These are phyloP conservation scores for Fusarium haematococcum DNA, from an alignment of 2,329 filamentous ascomycete species.

Conservation along the genomic window DNA sequence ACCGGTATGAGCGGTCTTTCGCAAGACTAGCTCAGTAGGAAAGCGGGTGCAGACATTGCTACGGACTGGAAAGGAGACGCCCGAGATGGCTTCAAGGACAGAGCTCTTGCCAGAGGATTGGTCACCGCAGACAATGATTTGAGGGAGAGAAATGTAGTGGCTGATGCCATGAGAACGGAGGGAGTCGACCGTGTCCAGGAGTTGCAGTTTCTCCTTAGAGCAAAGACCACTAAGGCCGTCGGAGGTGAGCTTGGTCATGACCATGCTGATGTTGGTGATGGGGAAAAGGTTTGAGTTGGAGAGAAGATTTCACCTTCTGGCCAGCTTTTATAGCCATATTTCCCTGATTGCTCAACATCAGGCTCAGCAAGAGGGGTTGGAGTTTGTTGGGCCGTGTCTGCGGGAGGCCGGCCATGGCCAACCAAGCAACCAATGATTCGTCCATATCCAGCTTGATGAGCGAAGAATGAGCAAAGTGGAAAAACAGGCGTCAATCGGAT, in stretches of 20 bases:
- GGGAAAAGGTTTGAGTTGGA: neutral
- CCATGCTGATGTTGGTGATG: neutral
- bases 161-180: conserved; percentile 52
- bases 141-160: conserved; percentile 54
- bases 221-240: conserved; percentile 16
- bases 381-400: neutral
- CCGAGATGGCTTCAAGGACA: conserved; percentile 72
- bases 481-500: neutral
- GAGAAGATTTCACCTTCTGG: neutral
- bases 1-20: conserved; percentile 45
- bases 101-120: conserved; percentile 74
- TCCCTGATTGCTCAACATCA: neutral
- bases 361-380: neutral
- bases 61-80: conserved; percentile 69
- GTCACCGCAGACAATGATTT: conserved; percentile 68
- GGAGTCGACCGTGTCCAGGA: conserved; percentile 52
- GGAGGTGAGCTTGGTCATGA: neutral
- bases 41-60: conserved; percentile 71
- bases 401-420: conserved; percentile 1
- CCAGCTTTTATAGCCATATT: neutral
- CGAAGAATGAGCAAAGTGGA: neutral
- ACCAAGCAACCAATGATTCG: neutral
- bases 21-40: conserved; percentile 70
- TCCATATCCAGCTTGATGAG: neutral
- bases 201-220: conserved; percentile 35